A percentile compares a stretch with the other conserved stretches of the same genome.
Evolutionary conservation across 2,329 filamentous ascomycete genomes (phyloP).

Genomic region (Onygena corvina): DNA sequence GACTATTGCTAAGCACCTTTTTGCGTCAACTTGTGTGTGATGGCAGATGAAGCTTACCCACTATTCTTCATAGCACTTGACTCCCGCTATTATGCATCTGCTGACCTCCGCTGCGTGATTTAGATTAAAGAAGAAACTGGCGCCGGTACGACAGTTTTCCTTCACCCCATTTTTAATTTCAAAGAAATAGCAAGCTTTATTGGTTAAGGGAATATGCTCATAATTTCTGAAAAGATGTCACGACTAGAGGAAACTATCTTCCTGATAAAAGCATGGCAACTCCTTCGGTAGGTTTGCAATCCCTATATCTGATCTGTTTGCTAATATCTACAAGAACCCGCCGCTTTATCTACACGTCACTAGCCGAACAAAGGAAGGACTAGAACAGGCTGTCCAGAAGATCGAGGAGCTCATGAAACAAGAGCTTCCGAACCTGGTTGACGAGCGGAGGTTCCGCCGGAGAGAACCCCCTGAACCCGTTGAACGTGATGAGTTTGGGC

Average conservation of each 20-base stretch:
- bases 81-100: slow-evolving; percentile 68
- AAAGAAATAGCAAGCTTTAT: slow-evolving; percentile 3
- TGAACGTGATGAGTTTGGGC: slow-evolving; percentile 81
- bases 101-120: slow-evolving; percentile 79
- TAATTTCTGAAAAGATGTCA: slow-evolving; percentile 75
- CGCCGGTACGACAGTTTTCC: slow-evolving; percentile 75
- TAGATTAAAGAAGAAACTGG: slow-evolving; percentile 99
- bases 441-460: slow-evolving; percentile 82
- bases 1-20: slow-evolving; percentile 17
- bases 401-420: slow-evolving; percentile 95
- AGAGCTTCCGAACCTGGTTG: slow-evolving; percentile 86
- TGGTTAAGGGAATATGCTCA: slow-evolving; percentile 46
- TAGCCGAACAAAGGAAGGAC: slow-evolving; percentile 79
- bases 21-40: slow-evolving; percentile 27
- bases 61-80: slow-evolving; percentile 48
- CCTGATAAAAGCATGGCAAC: slow-evolving; percentile 97
- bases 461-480: slow-evolving; percentile 63
- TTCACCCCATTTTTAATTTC: slow-evolving; percentile 35
- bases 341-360: slow-evolving; percentile 93
- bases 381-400: slow-evolving; percentile 74
- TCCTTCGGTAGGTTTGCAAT: slow-evolving; percentile 55
- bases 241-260: slow-evolving; percentile 89
- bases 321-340: slow-evolving; percentile 52
- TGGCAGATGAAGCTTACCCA: slow-evolving; percentile 56
- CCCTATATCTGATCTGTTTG: neutral